Evolutionary conservation across 306 rosid species (phyloP).

Genomic region (Quercus wislizeni): DNA sequence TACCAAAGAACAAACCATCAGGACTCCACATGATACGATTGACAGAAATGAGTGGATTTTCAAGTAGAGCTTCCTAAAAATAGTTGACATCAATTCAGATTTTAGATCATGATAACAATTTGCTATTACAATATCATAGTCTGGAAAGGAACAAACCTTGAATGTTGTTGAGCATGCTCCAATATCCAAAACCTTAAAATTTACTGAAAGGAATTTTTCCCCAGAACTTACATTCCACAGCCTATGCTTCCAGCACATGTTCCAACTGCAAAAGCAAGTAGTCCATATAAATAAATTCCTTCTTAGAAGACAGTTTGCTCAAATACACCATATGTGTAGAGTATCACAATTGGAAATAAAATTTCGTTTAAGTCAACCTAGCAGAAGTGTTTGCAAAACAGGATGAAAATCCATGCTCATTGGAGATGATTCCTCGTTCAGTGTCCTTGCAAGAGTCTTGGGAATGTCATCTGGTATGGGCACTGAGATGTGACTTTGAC

Average conservation of each 20-base stretch:
- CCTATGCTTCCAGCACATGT: slow-evolving; percentile 8
- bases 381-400: neutral
- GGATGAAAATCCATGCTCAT: slow-evolving; percentile 37
- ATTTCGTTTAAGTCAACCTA: slow-evolving; percentile 23
- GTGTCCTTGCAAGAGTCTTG: slow-evolving; percentile 13
- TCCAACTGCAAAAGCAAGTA: slow-evolving; percentile 27
- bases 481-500: neutral
- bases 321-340: neutral
- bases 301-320: neutral
- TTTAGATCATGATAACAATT: neutral
- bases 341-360: neutral
- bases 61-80: slow-evolving; percentile 16
- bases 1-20: slow-evolving; percentile 27
- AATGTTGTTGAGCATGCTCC: slow-evolving; percentile 1
- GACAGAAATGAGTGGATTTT: slow-evolving; percentile 1
- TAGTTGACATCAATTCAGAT: slow-evolving; percentile 4
- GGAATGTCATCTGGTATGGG: neutral
- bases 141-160: slow-evolving; percentile 13
- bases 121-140: neutral
- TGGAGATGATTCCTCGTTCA: slow-evolving; percentile 19
- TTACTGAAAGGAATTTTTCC: neutral
- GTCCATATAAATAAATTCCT: neutral
- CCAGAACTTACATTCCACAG: slow-evolving; percentile 13
- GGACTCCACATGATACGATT: slow-evolving; percentile 24
- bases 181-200: slow-evolving; percentile 4